Evolutionary conservation across 2,329 filamentous ascomycete species (phyloP), one percentile per base, ranked within the genome.

Genomic region (Neoscytalidium dimidiatum): DNA sequence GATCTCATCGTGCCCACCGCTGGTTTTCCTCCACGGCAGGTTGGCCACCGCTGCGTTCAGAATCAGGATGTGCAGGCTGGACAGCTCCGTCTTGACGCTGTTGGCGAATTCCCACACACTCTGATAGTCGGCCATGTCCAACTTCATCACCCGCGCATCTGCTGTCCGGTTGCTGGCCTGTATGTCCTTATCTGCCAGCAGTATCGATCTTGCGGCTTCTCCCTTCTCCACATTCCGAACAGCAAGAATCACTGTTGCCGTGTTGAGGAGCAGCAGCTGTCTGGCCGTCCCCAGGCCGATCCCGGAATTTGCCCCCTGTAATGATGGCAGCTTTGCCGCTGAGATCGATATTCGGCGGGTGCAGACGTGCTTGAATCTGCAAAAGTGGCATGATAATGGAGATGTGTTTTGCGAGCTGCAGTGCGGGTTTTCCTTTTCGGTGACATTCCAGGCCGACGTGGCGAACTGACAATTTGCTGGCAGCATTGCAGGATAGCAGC

Each of bases 221-320:
- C 58, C 58, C 11, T 62, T 62, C 26, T 38, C 58, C 2, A 51
- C 6, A 28, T 38, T 62, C 21, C 58, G n/a, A 9, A 62, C 58
- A 7, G 28, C 58, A 28, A 62, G 8, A 11, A 62, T 33, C 31
- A 62, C 58, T 17, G 21, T 33, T 21, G 28, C n/a, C 11, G 57
- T 41, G 4, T 49, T 35, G n/a, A 62, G 43, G 4, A 38, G 19
- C n/a, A 62, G 28, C 7, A 62, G 44, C 29, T 51, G 44, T 5
- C 58, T 3, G n/a, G 31, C 44, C 8, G 41, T 49, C 17, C 64
- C 57, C 51, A 60, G 67, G 23, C 69, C 69, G 19, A 69, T 68
- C 13, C 69, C 69, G 23, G 46, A 56, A 51, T 69, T 70, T 3
- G 67, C 65, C 11, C 69, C 68, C n/a, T 6, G 67, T 70, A 7